phyloP scores from a whole-genome alignment of 2,329 filamentous ascomycete genomes.

The Fusarium kyushuense region DNA sequence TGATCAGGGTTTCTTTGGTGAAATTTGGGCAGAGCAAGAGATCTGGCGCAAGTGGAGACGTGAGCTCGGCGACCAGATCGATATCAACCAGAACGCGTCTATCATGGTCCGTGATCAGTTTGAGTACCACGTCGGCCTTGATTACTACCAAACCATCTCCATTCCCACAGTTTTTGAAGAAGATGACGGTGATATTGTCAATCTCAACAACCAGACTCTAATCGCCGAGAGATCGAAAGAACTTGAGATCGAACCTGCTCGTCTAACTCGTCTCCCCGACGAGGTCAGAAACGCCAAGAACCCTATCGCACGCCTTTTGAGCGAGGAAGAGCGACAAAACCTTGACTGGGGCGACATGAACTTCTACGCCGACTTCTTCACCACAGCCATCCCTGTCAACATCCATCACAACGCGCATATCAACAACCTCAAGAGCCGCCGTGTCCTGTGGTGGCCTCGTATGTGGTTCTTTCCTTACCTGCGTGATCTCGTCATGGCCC shows the following conservation, averaged over 20 bases:
- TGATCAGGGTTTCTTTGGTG: constrained; percentile 49
- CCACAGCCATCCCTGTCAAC: constrained; percentile 37
- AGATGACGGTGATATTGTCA: constrained; percentile 37
- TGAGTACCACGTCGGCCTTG: constrained; percentile 42
- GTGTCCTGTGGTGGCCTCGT: constrained; percentile 38
- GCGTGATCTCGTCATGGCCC: constrained; percentile 17
- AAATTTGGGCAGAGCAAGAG: constrained; percentile 49
- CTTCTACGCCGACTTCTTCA: constrained; percentile 42
- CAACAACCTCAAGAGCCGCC: constrained; percentile 31
- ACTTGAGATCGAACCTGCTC: constrained; percentile 35
- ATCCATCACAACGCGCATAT: constrained; percentile 43
- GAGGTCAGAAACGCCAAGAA: constrained; percentile 33
- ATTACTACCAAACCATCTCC: constrained; percentile 42
- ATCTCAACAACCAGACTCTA: constrained; percentile 30
- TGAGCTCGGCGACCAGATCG: constrained; percentile 12
- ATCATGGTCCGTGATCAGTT: constrained; percentile 35
- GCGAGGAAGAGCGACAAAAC: not conserved
- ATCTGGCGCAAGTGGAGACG: constrained; percentile 40
- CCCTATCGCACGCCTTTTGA: constrained; percentile 6
- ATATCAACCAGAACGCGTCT: constrained; percentile 6
- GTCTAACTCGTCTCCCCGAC: constrained; percentile 29
- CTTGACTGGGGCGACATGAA: constrained; percentile 43
- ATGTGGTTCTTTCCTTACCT: constrained; percentile 44
- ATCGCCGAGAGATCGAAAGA: constrained; percentile 24
- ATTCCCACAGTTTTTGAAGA: constrained; percentile 42